Evolutionary conservation across 2,329 filamentous ascomycete genomes (phyloP).

Genomic region (Fusarium avenaceum): DNA sequence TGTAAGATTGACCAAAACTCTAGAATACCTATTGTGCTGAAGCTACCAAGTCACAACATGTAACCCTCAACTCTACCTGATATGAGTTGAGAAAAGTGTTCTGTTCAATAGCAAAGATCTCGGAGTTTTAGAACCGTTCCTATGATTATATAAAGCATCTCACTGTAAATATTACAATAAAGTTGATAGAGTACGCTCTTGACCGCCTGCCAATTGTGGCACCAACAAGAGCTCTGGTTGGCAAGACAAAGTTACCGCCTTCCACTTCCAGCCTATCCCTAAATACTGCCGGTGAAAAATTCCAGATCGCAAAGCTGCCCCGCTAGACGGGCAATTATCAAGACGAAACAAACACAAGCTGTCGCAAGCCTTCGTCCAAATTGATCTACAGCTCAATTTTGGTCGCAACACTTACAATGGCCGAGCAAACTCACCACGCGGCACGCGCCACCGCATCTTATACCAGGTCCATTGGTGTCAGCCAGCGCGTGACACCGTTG

Average conservation of each 20-base stretch:
- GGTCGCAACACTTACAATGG: conserved; percentile 45
- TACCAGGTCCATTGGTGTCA: conserved; percentile 56
- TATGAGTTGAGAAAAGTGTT: too few relatives aligned
- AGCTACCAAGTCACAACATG: too few relatives aligned
- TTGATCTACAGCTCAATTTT: conserved; percentile 19
- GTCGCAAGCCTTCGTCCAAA: conserved; percentile 20
- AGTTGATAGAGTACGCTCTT: conserved; percentile 2
- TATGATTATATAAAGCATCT: too few relatives aligned
- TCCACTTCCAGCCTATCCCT: background rate
- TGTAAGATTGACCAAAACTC: too few relatives aligned
- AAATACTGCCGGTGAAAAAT: conserved; percentile 48
- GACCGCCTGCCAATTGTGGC: conserved; percentile 45
- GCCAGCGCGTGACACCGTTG: conserved; percentile 57
- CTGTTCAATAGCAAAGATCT: too few relatives aligned
- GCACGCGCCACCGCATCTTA: conserved; percentile 53
- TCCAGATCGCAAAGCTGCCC: conserved; percentile 42
- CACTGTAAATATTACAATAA: background rate
- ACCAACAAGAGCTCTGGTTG: background rate
- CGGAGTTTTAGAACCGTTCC: too few relatives aligned
- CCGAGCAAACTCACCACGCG: conserved; percentile 50
- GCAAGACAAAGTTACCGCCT: conserved; percentile 34
- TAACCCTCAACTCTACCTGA: too few relatives aligned
- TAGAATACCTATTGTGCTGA: too few relatives aligned
- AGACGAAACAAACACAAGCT: conserved; percentile 34
- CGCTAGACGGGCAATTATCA: conserved; percentile 16